Conservation (phyloP, 805 yeast genomes). For the Millerago galiae region DNA sequence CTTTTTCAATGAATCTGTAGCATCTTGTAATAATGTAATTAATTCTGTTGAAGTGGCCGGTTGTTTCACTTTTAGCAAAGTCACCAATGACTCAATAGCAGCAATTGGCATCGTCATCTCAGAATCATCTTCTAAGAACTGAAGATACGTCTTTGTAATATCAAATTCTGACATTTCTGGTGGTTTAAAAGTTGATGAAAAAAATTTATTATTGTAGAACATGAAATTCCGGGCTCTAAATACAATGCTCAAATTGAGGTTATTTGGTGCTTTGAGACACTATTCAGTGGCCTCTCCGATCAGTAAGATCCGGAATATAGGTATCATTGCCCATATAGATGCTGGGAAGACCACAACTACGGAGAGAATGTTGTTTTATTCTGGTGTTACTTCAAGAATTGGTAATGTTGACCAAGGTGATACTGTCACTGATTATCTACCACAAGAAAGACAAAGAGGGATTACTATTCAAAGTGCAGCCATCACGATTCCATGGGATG, state of each 20-base stretch:
- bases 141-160: constrained; percentile 72
- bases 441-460: constrained; percentile 88
- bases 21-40: constrained; percentile 71
- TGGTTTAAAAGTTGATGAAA: background rate
- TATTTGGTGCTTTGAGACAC: no score
- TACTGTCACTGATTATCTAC: constrained; percentile 87
- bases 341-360: constrained; percentile 99
- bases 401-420: constrained; percentile 97
- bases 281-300: background rate
- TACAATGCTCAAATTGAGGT: no score
- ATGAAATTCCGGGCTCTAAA: no score
- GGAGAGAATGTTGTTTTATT: constrained; percentile 86
- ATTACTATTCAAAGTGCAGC: constrained; percentile 97
- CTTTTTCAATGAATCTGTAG: constrained; percentile 65
- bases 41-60: constrained; percentile 93
- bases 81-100: constrained; percentile 90
- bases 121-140: constrained; percentile 80
- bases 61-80: constrained; percentile 71
- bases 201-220: no score
- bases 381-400: constrained; percentile 71
- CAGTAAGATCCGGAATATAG: constrained; percentile 66
- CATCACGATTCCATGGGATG: constrained; percentile 81
- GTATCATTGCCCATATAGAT: constrained; percentile 97
- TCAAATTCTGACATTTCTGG: constrained; percentile 47
- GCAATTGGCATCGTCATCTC: constrained; percentile 99